phyloP scores from a whole-genome alignment of 768 basidiomycete genomes.

The Serpula lacrymans region DNA sequence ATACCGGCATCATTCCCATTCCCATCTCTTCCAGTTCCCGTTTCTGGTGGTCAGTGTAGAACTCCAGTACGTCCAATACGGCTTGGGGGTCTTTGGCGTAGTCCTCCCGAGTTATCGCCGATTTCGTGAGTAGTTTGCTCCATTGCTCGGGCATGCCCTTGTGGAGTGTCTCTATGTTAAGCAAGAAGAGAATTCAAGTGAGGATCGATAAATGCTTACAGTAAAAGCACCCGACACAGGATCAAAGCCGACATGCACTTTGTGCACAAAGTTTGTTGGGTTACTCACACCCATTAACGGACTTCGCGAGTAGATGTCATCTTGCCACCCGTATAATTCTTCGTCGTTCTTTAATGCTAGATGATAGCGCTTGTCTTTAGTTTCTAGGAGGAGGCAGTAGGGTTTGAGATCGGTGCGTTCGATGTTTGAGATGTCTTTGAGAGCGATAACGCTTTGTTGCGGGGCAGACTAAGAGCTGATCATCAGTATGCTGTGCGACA shows the following conservation, averaged over 20 bases:
- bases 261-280: conserved; percentile 98
- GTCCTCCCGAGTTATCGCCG: conserved; percentile 96
- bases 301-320: conserved; percentile 90
- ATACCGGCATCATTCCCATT: conserved; percentile 25
- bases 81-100: conserved; percentile 97
- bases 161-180: conserved; percentile 1
- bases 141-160: conserved; percentile 97
- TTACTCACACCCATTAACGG: conserved; percentile 91
- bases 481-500: conserved; percentile 6
- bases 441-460: conserved; percentile 56
- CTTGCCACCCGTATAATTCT: conserved; percentile 98
- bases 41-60: conserved; percentile 97
- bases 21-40: conserved; percentile 77
- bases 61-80: conserved; percentile 95
- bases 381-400: conserved; percentile 86
- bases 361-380: conserved; percentile 77
- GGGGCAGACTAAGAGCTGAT: conserved; percentile 41
- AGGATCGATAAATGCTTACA: conserved; percentile 42
- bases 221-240: conserved; percentile 93
- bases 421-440: conserved; percentile 81
- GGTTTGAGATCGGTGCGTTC: conserved; percentile 93
- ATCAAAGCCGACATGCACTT: conserved; percentile 98
- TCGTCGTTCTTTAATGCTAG: conserved; percentile 89
- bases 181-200: not conserved
- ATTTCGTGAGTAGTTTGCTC: conserved; percentile 94